phyloP scores from a whole-genome alignment of 306 rosid species.

The Malus fusca region DNA sequence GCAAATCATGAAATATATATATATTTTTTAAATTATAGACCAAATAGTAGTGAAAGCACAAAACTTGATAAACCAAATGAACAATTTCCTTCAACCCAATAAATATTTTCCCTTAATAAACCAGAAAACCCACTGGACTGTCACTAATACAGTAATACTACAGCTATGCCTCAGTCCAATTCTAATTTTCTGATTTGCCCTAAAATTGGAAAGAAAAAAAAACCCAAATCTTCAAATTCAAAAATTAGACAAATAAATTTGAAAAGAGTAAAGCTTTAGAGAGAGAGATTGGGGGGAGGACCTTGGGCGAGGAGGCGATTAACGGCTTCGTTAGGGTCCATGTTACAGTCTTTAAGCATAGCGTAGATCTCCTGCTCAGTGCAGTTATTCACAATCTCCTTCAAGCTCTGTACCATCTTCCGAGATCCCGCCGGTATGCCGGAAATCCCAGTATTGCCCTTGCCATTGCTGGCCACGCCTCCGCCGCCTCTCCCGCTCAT shows the following conservation, averaged over 20 bases:
- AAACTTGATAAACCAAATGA: not conserved
- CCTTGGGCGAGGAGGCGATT: conserved; percentile 98
- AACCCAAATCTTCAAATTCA: not conserved
- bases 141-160: not conserved
- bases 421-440: conserved; percentile 73
- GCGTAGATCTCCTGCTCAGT: conserved; percentile 96
- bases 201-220: not conserved
- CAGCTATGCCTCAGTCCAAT: not conserved
- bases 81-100: conserved; percentile 5
- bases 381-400: conserved; percentile 77
- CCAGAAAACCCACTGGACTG: not conserved
- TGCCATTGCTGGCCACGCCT: conserved; percentile 32
- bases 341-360: conserved; percentile 86
- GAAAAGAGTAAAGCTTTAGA: not conserved
- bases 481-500: conserved; percentile 72
- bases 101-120: not conserved
- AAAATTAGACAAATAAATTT: not conserved
- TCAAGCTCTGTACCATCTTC: conserved; percentile 89
- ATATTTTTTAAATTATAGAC: not conserved
- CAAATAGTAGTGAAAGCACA: not conserved
- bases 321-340: conserved; percentile 99
- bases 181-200: not conserved
- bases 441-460: conserved; percentile 52
- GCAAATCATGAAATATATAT: not conserved
- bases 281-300: conserved; percentile 6